Conservation (phyloP, 805 yeast species). For the Yueomyces sinensis region DNA sequence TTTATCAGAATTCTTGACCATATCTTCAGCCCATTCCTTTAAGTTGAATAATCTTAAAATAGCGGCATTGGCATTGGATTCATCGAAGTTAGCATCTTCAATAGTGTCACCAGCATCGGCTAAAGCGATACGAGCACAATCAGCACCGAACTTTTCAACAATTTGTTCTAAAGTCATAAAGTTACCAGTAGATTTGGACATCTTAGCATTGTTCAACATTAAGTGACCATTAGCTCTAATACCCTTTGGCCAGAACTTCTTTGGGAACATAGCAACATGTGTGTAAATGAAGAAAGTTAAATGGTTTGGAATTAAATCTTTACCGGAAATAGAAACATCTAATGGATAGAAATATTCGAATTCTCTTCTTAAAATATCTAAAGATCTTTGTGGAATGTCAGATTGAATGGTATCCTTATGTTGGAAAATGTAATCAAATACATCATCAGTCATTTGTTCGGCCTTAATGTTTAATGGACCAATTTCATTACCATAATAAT, state of each 20-base stretch:
- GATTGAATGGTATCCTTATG: constrained; percentile 45
- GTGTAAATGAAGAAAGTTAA: constrained; percentile 89
- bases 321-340: constrained; percentile 86
- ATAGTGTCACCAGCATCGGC: constrained; percentile 98
- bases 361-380: constrained; percentile 74
- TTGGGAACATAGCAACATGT: constrained; percentile 88
- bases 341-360: constrained; percentile 95
- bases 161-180: constrained; percentile 82
- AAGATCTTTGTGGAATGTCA: constrained; percentile 51
- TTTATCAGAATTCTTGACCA: constrained; percentile 34
- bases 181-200: constrained; percentile 97
- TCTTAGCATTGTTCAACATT: constrained; percentile 88
- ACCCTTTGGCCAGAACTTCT: constrained; percentile 86
- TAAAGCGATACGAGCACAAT: constrained; percentile 90
- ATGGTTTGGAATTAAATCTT: constrained; percentile 95
- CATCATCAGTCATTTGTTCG: constrained; percentile 84
- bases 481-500: constrained; percentile 62
- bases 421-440: constrained; percentile 80
- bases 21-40: constrained; percentile 92
- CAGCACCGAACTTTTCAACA: constrained; percentile 87
- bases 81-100: constrained; percentile 98
- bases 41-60: constrained; percentile 82
- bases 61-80: constrained; percentile 92
- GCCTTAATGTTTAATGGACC: constrained; percentile 69
- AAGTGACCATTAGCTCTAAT: constrained; percentile 92